Evolutionary conservation across 1,284 basidiomycete genomes (phyloP), one percentile per base, ranked within the genome.

Genomic region (Golubevia pallescens): DNA sequence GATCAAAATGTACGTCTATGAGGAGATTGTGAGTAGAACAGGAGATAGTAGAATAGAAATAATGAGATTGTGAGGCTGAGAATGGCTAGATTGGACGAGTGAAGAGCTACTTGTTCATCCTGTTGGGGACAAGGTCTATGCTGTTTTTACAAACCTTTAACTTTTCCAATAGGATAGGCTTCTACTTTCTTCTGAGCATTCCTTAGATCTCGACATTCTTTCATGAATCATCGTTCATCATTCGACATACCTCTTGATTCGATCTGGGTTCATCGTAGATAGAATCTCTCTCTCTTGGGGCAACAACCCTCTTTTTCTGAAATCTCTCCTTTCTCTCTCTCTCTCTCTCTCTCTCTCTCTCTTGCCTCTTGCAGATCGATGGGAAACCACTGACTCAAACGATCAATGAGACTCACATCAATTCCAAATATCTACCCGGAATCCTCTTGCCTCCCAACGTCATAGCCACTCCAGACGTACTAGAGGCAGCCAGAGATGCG

Each of bases 381-480:
- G 89, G 89, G 56, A 86, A 87, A 68, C 87, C 87, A 57, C 84
- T 89, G 58, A 89, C 88, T 14, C 87, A 88, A 53, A 86, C 89
- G 64, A 89, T 89, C 87, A 89, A 87, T 72, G 74, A 83, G 70
- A 87, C 88, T 38, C 89, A 90, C 81, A 87, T 88, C 77, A 90
- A 90, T 78, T 81, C 86, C n/a, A 88, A 89, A 70, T 86, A 81
- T 57, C 86, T 90, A 2, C 88, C 89, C 13, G 88, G 88, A 42
- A 87, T 89, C 67, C 70, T 83, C 52, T 85, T 90, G 0, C 88
- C 88, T 8, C 81, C 78, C 32, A 89, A 89, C 81, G 87, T 90
- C 28, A 78, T 88, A n/a, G 89, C 89, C 20, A 86, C 87, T 28
- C 86, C 88, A 1, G 85, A 87, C 54, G 79, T 89, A 14, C 78